These are phyloP conservation scores for Yamadazyma phyllophila DNA, from an alignment of 805 yeast species.

Conservation along the genomic window DNA sequence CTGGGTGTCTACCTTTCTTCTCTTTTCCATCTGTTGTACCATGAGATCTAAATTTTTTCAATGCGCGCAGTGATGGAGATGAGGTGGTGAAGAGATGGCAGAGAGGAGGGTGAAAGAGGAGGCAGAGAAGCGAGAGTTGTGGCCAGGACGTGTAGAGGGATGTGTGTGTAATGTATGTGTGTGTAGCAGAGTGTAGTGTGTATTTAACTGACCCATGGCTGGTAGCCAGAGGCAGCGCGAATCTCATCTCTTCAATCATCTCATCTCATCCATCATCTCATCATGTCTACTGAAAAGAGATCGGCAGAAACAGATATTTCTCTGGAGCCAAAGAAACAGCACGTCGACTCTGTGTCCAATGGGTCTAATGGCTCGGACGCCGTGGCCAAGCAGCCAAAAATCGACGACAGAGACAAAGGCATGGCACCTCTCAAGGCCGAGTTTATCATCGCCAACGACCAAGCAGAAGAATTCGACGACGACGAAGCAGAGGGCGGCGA, in stretches of 20 bases:
- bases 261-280: not conserved
- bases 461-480: slow-evolving; percentile 33
- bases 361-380: slow-evolving; percentile 15
- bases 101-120: not conserved
- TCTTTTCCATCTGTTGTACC: slow-evolving; percentile 32
- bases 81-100: not conserved
- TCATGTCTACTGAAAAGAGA: slow-evolving; percentile 10
- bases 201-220: too few species aligned
- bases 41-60: slow-evolving; percentile 11
- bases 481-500: slow-evolving; percentile 48
- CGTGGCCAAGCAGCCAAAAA: not conserved
- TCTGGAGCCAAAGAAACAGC: slow-evolving; percentile 11
- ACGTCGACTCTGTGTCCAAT: not conserved
- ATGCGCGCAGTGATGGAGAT: slow-evolving; percentile 4
- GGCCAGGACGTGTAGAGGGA: not conserved
- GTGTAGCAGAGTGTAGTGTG: not conserved
- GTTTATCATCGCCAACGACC: slow-evolving; percentile 49
- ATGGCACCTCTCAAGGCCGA: slow-evolving; percentile 76
- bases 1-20: slow-evolving; percentile 23
- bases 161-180: not conserved
- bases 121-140: not conserved
- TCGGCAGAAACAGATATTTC: slow-evolving; percentile 4
- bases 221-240: not conserved
- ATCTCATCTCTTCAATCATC: not conserved
- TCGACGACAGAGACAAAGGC: slow-evolving; percentile 41